Conservation (phyloP, 2,329 filamentous ascomycete species). For the Penicillium italicum region DNA sequence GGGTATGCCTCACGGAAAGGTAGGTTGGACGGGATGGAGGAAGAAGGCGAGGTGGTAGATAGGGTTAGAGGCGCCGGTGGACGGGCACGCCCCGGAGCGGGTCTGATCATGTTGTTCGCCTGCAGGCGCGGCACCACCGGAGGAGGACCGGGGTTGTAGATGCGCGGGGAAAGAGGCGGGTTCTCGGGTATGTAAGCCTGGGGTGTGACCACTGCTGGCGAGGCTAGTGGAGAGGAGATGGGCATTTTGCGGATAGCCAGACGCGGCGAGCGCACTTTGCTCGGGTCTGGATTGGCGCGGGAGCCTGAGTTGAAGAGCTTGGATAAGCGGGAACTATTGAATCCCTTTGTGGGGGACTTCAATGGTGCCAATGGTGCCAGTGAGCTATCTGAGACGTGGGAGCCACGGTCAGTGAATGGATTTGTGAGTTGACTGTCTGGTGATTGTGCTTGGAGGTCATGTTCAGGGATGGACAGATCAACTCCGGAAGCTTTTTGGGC, state of each 20-base stretch:
- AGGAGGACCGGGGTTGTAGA: slow-evolving; percentile 54
- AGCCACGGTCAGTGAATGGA: slow-evolving; percentile 31
- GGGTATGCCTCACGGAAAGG: slow-evolving; percentile 46
- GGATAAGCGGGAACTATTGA: slow-evolving; percentile 36
- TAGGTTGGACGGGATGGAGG: slow-evolving; percentile 25
- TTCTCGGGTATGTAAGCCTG: slow-evolving; percentile 49
- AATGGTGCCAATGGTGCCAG: slow-evolving; percentile 8
- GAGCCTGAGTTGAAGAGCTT: slow-evolving; percentile 42
- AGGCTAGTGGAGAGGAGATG: slow-evolving; percentile 55
- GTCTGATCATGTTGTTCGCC: slow-evolving; percentile 8
- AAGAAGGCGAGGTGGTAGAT: slow-evolving; percentile 29
- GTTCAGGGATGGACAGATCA: slow-evolving; percentile 17
- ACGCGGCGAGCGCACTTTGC: slow-evolving; percentile 44
- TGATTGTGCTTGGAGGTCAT: slow-evolving; percentile 18
- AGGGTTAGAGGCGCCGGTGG: slow-evolving; percentile 34
- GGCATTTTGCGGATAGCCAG: slow-evolving; percentile 52
- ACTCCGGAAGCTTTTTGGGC: slow-evolving; percentile 43
- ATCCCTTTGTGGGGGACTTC: slow-evolving; percentile 27
- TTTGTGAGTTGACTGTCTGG: slow-evolving; percentile 27
- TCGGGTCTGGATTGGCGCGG: slow-evolving; percentile 37
- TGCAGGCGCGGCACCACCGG: slow-evolving; percentile 48
- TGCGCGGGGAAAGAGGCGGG: slow-evolving; percentile 55
- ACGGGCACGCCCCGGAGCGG: slow-evolving; percentile 19
- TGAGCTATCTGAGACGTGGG: slow-evolving; percentile 24
- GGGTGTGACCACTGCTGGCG: slow-evolving; percentile 43